Base-by-base conservation (phyloP, 352 stramenopile species). In the Globisporangium lucens region DNA sequence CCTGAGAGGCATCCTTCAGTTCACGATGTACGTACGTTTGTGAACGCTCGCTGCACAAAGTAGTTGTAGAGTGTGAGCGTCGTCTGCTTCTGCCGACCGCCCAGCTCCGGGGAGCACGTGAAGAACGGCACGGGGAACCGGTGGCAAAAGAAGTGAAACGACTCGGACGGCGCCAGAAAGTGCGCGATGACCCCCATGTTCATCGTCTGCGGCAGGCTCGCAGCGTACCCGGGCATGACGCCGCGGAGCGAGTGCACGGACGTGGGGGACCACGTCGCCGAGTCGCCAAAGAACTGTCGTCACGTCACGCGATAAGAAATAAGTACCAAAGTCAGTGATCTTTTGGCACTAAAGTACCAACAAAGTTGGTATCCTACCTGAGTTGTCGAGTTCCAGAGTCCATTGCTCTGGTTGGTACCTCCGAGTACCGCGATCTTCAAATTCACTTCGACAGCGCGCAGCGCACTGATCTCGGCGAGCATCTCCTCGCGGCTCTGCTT, bases 141-240 rank as follows among this genome's bases (percentile, higher is more conserved):
- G 15, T 77, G 66, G 56, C 87, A 94, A 57, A 94, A 89, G 74
- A 93, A 95, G 43, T 89, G 81, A 56, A 93, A 92, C 6, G 82
- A 75, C 27, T 78, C 70, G 36, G 77, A 72, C 4, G 85, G 79
- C 35, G 79, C 75, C 15, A 95, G 63, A 56, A 95, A 90, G 73
- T 95, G 87, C 52, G 80, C 81, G 46, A 93, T 65, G 52, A 87
- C 72, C 3, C 76, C 73, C 73, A 89, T 88, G 46, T 83, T 85
- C 56, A 81, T 80, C 1, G 69, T 27, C 38, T 85, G 74, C n/a
- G 75, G 59, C 22, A 95, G 67, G 22, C 75, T 68, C 10, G 35
- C 20, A 51, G 82, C 78, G 53, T 83, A 93, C 13, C 71, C 74
- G 9, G 87, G 87, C 47, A 95, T 65, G 27, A 90, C 68, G 8